phyloP scores from a whole-genome alignment of 106 monocot genomes.

The Gastrodia elata region DNA sequence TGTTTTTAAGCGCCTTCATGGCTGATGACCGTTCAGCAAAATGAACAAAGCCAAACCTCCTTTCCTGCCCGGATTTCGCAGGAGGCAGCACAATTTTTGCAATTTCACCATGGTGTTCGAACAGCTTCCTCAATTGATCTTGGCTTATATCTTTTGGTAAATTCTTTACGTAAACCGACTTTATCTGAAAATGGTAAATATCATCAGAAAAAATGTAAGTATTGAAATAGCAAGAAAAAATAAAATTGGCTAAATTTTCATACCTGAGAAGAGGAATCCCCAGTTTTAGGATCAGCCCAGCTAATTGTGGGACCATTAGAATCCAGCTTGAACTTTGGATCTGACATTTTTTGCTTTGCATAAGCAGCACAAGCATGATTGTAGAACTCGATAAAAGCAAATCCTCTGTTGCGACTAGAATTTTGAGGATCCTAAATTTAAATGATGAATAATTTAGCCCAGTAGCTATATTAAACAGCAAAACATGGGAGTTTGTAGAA shows the following conservation, averaged over 20 bases:
- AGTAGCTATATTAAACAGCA: too few relatives aligned
- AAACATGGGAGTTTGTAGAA: too few relatives aligned
- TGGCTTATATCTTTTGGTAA: conserved; percentile 76
- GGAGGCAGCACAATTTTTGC: conserved; percentile 75
- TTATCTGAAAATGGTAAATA: conserved; percentile 36
- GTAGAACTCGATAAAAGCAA: conserved; percentile 87
- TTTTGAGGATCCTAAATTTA: conserved; percentile 55
- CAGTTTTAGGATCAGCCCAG: conserved; percentile 84
- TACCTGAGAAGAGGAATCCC: conserved; percentile 71
- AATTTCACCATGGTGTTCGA: conserved; percentile 83
- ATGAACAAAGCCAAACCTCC: conserved; percentile 90
- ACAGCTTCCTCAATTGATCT: conserved; percentile 64
- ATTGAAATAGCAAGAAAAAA: neutral
- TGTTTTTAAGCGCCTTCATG: conserved; percentile 74
- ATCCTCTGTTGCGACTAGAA: conserved; percentile 67
- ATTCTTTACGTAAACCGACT: conserved; percentile 93
- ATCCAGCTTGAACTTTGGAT: conserved; percentile 74
- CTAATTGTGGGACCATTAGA: conserved; percentile 77
- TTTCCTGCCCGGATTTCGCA: conserved; percentile 76
- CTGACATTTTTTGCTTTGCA: conserved; percentile 77
- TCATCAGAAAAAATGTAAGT: neutral
- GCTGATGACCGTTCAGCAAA: conserved; percentile 67
- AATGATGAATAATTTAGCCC: too few relatives aligned
- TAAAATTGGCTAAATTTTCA: neutral
- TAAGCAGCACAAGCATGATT: conserved; percentile 95